Conservation (phyloP, 2,329 filamentous ascomycete species). For the Chalara sp. region DNA sequence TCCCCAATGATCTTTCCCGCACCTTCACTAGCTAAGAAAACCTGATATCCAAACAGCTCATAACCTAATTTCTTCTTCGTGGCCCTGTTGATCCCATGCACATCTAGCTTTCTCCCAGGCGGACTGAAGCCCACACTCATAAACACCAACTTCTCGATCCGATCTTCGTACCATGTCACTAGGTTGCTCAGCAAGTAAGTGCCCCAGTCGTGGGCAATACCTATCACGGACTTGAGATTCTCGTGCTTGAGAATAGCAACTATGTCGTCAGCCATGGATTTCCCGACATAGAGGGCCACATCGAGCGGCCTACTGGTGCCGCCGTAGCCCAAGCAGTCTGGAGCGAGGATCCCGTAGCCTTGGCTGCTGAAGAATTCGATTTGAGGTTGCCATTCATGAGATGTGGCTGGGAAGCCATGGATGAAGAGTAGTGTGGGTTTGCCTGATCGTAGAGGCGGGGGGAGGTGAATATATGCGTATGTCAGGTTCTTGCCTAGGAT, state of each 20-base stretch:
- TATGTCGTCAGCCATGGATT: conserved; percentile 17
- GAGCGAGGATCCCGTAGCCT: conserved; percentile 37
- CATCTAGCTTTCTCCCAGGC: conserved; percentile 6
- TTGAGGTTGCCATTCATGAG: conserved; percentile 32
- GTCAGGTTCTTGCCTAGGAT: neutral
- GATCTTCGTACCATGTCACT: conserved; percentile 5
- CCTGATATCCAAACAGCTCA: conserved; percentile 14
- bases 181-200: conserved; percentile 12
- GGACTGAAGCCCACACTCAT: conserved; percentile 9
- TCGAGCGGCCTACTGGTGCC: conserved; percentile 25
- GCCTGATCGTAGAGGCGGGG: neutral
- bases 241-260: conserved; percentile 27
- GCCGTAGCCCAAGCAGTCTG: conserved; percentile 35
- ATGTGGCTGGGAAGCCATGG: conserved; percentile 42
- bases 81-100: conserved; percentile 7
- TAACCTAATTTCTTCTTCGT: conserved; percentile 11
- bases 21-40: conserved; percentile 9
- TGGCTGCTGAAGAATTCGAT: conserved; percentile 15
- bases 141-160: conserved; percentile 13
- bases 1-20: conserved; percentile 11
- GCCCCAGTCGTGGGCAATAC: conserved; percentile 21
- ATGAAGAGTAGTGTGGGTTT: conserved; percentile 33
- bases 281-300: neutral
- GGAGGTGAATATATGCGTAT: neutral
- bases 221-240: conserved; percentile 7